Percentiles rank a stretch among this genome's conserved stretches.
These are phyloP conservation scores for Phaffomyces antillensis DNA, from an alignment of 805 yeast species.

Conservation along the genomic window DNA sequence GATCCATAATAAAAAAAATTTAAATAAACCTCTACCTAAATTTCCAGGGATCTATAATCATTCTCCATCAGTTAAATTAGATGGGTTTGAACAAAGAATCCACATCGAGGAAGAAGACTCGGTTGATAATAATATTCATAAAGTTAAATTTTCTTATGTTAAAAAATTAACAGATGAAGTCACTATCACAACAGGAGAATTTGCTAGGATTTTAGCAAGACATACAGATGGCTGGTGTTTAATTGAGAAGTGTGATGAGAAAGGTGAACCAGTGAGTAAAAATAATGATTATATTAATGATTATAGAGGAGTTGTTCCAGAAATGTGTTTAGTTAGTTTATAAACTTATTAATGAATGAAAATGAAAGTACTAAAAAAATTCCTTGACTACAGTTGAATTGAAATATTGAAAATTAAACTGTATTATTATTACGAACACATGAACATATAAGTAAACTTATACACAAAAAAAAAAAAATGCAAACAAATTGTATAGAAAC, in stretches of 20 bases:
- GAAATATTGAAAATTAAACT: too few relatives aligned
- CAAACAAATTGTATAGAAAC: too few relatives aligned
- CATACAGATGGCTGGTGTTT: conserved; percentile 42
- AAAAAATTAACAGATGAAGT: conserved; percentile 33
- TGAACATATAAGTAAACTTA: too few relatives aligned
- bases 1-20: neutral
- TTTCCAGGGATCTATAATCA: conserved; percentile 5
- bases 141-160: conserved; percentile 21
- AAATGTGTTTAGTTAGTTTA: conserved; percentile 24
- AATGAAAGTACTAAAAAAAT: too few relatives aligned
- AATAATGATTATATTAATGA: conserved; percentile 26
- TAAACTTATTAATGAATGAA: neutral
- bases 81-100: conserved; percentile 17
- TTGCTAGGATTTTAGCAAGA: conserved; percentile 28
- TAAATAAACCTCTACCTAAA: conserved; percentile 18
- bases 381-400: too few relatives aligned
- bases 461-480: too few relatives aligned
- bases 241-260: conserved; percentile 27
- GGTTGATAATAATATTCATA: conserved; percentile 6
- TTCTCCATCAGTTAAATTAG: conserved; percentile 5
- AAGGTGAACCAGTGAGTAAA: conserved; percentile 15
- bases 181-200: conserved; percentile 25
- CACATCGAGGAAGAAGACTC: conserved; percentile 7
- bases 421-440: too few relatives aligned
- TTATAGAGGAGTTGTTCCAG: conserved; percentile 35